Evolutionary conservation across 192 early-diverging fungal species (phyloP).

Genomic region (Coemansia sp.): DNA sequence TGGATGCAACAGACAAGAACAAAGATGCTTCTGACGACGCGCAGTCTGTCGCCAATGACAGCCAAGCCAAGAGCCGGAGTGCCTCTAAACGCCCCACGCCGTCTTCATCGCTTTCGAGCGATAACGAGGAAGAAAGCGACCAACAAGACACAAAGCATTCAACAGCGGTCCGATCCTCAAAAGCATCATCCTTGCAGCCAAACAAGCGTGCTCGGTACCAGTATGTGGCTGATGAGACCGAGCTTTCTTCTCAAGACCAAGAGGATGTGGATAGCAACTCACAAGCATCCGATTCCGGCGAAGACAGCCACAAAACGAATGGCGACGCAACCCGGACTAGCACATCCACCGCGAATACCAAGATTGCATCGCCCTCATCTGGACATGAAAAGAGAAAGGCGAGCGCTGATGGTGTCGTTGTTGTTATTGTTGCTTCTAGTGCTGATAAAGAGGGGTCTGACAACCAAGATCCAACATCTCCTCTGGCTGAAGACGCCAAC

Average conservation of each 20-base stretch:
- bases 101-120: neutral
- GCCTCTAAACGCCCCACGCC: constrained; percentile 4
- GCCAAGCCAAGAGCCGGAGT: neutral
- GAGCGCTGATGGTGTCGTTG: too few relatives aligned
- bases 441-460: neutral
- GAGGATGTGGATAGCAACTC: neutral
- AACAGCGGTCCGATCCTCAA: neutral
- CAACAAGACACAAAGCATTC: too few relatives aligned
- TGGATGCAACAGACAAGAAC: neutral
- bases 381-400: neutral
- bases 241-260: neutral
- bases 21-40: neutral
- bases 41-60: neutral
- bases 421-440: too few relatives aligned
- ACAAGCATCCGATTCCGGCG: neutral
- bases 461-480: constrained; percentile 1
- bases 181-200: neutral
- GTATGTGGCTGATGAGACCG: neutral
- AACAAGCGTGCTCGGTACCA: neutral
- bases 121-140: neutral
- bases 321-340: neutral
- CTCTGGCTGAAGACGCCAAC: constrained; percentile 6
- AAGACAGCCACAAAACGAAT: neutral
- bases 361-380: neutral
- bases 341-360: neutral